Evolutionary conservation across 768 basidiomycete genomes (phyloP), one percentile per base, ranked within the genome.

Genomic region (Russula emetica): DNA sequence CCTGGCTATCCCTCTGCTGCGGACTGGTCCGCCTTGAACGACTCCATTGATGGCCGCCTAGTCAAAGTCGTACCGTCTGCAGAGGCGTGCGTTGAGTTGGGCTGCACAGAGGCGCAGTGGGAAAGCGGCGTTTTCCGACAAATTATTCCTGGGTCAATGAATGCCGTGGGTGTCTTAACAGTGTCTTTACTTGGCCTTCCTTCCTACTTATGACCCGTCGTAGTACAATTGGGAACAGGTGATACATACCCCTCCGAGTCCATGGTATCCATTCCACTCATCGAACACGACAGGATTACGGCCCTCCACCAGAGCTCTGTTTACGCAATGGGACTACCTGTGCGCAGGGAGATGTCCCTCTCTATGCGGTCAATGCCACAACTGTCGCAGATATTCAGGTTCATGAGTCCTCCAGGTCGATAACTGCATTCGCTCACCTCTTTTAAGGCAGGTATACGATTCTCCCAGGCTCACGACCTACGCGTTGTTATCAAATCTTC

Each of bases 401-500:
- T 26, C 22, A 36, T 38, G 8, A 24, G 16, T 8, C 30, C 13
- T 42, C 20, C 38, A 20, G 10, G 10, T 22, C 26, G 20, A 18
- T 22, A 24, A 16, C n/a, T 11, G 4, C 32, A 44, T 26, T 5
- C 20, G 4, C 40, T 63, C 18, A 63, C 40, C 30, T 28, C 36
- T 24, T 57, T 52, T 28, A 32, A 75, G 74, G 69, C 67, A 2
- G 74, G 72, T 24, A 70, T 77, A 20, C 63, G 47, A 24, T 77
- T 77, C 60, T 70, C 75, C 1, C 55, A 45, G 24, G 49, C 55
- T 11, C 61, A 76, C 45, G 71, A 74, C 44, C 69, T 77, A 28
- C 74, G 74, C 7, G 58, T 76, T 18, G 71, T 62, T 6, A 67
- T 77, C 63, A 76, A 75, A 61, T 68, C 71, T 14, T 69, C 66